These are phyloP conservation scores for Planoprotostelium fungivorum DNA, from an alignment of 78 protist species.

Conservation along the genomic window DNA sequence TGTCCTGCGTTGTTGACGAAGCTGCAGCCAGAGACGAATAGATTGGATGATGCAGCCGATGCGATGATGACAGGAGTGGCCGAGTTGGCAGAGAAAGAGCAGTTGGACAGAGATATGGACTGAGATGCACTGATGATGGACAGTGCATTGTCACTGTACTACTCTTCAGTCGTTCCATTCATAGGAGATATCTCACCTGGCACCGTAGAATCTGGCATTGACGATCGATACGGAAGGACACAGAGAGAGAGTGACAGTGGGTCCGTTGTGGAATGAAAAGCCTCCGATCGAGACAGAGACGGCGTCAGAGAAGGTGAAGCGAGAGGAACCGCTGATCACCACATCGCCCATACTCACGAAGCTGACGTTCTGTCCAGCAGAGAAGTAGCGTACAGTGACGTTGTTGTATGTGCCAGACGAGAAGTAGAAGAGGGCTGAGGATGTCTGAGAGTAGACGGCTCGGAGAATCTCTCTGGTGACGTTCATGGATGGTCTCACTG, in stretches of 20 bases:
- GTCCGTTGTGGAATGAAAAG: neutral
- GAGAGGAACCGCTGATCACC: neutral
- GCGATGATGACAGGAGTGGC: neutral
- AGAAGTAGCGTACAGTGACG: neutral
- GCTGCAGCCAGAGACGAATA: neutral
- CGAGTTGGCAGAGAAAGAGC: neutral
- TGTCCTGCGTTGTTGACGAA: neutral
- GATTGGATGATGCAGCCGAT: neutral
- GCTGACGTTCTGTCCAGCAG: neutral
- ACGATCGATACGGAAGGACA: neutral
- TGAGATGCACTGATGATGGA: neutral
- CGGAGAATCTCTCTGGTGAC: neutral
- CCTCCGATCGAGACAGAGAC: neutral
- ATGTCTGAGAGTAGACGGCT: neutral
- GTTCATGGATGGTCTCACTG: neutral
- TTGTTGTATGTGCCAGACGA: neutral
- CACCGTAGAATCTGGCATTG: neutral
- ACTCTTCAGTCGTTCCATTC: no score
- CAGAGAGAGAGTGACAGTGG: neutral
- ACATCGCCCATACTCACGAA: neutral
- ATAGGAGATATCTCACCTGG: neutral
- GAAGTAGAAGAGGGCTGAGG: neutral
- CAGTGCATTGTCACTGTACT: neutral
- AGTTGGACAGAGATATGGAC: neutral
- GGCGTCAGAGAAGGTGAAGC: neutral